A percentile compares a stretch with the other conserved stretches of the same genome.
Conservation (phyloP, 805 yeast genomes). For the Ogataea pini region DNA sequence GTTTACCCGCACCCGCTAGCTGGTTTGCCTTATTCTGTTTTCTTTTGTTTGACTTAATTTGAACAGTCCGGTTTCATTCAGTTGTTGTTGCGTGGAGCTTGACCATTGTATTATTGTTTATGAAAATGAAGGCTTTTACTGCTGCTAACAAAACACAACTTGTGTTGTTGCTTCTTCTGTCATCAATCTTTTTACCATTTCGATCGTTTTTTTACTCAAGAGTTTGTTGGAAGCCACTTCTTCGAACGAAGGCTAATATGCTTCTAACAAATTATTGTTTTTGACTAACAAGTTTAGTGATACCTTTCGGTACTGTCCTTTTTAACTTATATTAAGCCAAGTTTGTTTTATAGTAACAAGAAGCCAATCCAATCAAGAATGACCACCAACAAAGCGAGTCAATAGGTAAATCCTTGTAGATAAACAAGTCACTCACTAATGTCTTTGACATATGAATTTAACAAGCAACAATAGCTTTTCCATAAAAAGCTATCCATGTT, state of each 20-base stretch:
- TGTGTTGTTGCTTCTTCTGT: slow-evolving; percentile 3
- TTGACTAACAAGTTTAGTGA: slow-evolving; percentile 5
- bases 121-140: slow-evolving; percentile 7
- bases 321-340: neutral
- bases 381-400: neutral
- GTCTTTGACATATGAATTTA: no score
- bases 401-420: no score
- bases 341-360: slow-evolving; percentile 7
- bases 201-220: slow-evolving; percentile 7
- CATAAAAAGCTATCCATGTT: neutral
- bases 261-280: neutral
- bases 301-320: slow-evolving; percentile 5
- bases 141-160: slow-evolving; percentile 6
- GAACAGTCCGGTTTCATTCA: slow-evolving; percentile 3
- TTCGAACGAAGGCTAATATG: slow-evolving; percentile 4
- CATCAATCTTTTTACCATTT: slow-evolving; percentile 8
- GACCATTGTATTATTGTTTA: slow-evolving; percentile 9
- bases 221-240: slow-evolving; percentile 1
- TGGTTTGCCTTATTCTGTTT: slow-evolving; percentile 4
- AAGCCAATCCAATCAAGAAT: neutral
- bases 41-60: slow-evolving; percentile 7
- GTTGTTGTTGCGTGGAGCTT: slow-evolving; percentile 3
- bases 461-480: no score
- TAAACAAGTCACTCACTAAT: no score
- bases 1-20: neutral